Evolutionary conservation across 129 eudicot genomes (phyloP).

Genomic region (Flaveria linearis): DNA sequence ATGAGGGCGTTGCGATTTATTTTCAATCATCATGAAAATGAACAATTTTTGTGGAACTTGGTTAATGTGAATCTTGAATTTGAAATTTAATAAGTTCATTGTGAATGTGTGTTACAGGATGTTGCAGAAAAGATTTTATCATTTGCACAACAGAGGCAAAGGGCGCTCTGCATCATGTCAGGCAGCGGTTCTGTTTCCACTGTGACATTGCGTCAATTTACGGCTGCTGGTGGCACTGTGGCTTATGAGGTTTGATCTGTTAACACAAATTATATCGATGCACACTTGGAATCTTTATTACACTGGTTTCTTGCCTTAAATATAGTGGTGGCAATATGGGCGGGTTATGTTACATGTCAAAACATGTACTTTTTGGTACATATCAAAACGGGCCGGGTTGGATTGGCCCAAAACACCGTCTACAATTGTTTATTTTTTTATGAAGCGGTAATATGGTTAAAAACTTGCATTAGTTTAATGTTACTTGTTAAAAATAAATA

Average conservation of each 20-base stretch:
- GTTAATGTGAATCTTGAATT: background rate
- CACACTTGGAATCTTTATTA: background rate
- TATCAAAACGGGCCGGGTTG: background rate
- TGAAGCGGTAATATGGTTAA: background rate
- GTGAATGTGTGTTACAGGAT: slow-evolving; percentile 47
- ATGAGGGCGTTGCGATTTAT: background rate
- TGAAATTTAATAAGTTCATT: background rate
- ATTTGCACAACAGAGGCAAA: slow-evolving; percentile 78
- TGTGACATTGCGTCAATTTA: slow-evolving; percentile 72
- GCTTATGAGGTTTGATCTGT: slow-evolving; percentile 73
- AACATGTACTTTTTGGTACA: background rate
- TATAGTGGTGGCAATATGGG: no score
- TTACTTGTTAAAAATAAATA: no score
- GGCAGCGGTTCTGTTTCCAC: slow-evolving; percentile 77
- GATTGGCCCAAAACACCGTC: no score
- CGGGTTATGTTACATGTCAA: no score
- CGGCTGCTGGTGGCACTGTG: slow-evolving; percentile 56
- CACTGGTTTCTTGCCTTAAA: no score
- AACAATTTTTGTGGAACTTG: no score
- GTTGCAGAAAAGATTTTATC: slow-evolving; percentile 70
- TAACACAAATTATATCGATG: background rate
- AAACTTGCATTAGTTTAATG: background rate
- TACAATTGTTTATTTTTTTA: background rate
- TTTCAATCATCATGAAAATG: background rate
- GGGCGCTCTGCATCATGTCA: slow-evolving; percentile 83